These are phyloP conservation scores for Mycena vulgaris DNA, from an alignment of 768 basidiomycete genomes.

Conservation along the genomic window DNA sequence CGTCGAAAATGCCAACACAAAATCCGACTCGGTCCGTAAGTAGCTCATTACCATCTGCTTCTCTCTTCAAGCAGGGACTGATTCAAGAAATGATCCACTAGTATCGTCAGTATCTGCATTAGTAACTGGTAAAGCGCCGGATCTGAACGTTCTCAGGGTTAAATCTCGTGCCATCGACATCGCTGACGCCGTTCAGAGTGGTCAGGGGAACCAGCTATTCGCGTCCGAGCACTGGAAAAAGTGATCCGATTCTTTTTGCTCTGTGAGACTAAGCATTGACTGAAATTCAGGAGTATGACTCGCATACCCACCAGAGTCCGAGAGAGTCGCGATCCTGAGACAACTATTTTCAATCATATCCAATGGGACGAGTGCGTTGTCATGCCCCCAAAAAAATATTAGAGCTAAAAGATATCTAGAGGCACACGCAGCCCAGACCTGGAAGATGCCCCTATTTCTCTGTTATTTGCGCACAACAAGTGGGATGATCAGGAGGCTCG, in stretches of 20 bases:
- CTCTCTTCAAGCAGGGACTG: neutral
- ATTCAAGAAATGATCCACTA: neutral
- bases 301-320: slow-evolving; percentile 6
- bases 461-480: slow-evolving; percentile 35
- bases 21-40: slow-evolving; percentile 5
- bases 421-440: neutral
- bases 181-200: neutral
- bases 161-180: neutral
- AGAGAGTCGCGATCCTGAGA: slow-evolving; percentile 13
- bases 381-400: neutral
- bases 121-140: neutral
- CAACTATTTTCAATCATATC: slow-evolving; percentile 20
- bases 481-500: slow-evolving; percentile 32
- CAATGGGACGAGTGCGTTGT: slow-evolving; percentile 14
- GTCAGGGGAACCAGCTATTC: slow-evolving; percentile 14
- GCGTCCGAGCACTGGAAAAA: slow-evolving; percentile 28
- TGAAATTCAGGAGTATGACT: neutral
- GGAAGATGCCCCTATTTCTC: neutral
- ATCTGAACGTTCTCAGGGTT: slow-evolving; percentile 7
- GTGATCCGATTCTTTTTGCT: neutral
- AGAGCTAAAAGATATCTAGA: neutral
- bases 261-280: neutral
- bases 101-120: slow-evolving; percentile 13
- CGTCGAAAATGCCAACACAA: neutral
- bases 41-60: neutral